Evolutionary conservation across 2,329 filamentous ascomycete species (phyloP).

Genomic region (Cryphonectria carpinicola): DNA sequence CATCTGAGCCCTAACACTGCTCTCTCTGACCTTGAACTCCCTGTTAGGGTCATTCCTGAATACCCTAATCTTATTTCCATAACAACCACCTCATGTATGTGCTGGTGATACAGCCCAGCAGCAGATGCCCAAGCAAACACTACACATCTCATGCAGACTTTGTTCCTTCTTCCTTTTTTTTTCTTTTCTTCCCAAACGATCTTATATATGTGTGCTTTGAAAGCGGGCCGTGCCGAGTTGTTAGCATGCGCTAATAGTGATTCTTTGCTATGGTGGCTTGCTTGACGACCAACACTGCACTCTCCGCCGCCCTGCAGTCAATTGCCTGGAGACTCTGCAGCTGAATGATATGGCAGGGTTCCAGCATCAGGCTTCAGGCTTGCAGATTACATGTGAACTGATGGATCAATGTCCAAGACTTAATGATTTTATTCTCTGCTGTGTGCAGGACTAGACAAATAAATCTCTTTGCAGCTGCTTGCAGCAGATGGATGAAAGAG

Average conservation of each 20-base stretch:
- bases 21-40: background rate
- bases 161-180: too few relatives aligned
- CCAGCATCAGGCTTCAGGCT: background rate
- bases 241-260: background rate
- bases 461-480: background rate
- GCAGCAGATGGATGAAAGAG: background rate
- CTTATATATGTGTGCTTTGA: background rate
- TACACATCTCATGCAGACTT: too few relatives aligned
- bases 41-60: background rate
- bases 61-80: background rate
- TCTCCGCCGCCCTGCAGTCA: background rate
- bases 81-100: too few relatives aligned
- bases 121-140: too few relatives aligned
- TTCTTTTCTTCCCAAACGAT: background rate
- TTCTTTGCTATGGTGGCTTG: background rate
- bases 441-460: background rate
- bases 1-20: background rate
- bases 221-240: conserved; percentile 2
- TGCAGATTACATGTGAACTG: background rate
- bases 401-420: background rate
- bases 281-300: background rate
- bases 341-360: background rate
- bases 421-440: background rate
- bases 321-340: background rate
- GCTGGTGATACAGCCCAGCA: too few relatives aligned